Percentiles rank a stretch among this genome's conserved stretches.
These are phyloP conservation scores for Colletotrichum limetticola DNA, from an alignment of 2,329 filamentous ascomycete species.

Conservation along the genomic window DNA sequence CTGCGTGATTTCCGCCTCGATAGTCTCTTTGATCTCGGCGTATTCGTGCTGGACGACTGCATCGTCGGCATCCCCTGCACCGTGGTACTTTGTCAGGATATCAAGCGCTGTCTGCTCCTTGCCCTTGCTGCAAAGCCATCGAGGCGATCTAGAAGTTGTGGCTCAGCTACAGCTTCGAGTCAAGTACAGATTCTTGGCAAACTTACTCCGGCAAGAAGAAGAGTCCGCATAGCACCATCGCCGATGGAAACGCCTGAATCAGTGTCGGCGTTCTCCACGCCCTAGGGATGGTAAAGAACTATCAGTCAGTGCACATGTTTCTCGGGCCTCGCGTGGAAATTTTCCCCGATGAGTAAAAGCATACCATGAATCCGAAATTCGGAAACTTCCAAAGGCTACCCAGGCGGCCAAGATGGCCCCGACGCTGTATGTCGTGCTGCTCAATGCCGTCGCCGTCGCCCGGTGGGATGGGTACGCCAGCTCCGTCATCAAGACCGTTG, in stretches of 20 bases:
- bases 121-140: constrained; percentile 32
- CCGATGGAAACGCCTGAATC: constrained; percentile 24
- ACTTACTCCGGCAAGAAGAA: constrained; percentile 31
- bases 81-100: constrained; percentile 68
- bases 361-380: constrained; percentile 28
- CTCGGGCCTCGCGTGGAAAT: not conserved
- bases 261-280: constrained; percentile 27
- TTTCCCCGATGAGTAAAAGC: not conserved
- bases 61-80: constrained; percentile 63
- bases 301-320: not conserved
- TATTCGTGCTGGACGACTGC: constrained; percentile 65
- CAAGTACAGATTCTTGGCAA: not conserved
- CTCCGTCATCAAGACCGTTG: constrained; percentile 55
- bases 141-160: constrained; percentile 10
- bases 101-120: constrained; percentile 56
- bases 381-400: constrained; percentile 48
- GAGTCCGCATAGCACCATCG: constrained; percentile 28
- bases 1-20: constrained; percentile 49
- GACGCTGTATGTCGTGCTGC: constrained; percentile 48
- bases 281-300: not conserved
- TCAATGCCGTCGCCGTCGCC: constrained; percentile 45
- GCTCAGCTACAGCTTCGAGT: not conserved
- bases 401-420: constrained; percentile 52
- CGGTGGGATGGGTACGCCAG: constrained; percentile 33
- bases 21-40: constrained; percentile 52